phyloP scores from a whole-genome alignment of 2,329 filamentous ascomycete species.

The Stachybotrys echinatus region DNA sequence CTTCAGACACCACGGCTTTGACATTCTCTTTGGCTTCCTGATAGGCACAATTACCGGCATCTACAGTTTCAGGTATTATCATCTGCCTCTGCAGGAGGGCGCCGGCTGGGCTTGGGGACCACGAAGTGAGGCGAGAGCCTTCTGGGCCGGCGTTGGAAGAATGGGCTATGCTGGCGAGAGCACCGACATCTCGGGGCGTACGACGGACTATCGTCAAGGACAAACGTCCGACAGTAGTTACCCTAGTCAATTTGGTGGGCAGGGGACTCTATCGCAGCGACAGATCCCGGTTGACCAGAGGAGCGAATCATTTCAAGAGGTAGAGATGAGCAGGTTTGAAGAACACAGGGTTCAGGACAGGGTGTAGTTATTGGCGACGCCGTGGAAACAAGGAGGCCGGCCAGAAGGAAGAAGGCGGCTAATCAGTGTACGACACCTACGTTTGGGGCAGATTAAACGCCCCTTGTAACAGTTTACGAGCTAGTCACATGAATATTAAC shows the following conservation, averaged over 20 bases:
- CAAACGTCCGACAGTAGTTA: conserved; percentile 21
- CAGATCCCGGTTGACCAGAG: neutral
- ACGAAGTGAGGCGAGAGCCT: conserved; percentile 65
- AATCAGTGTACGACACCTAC: too few relatives aligned
- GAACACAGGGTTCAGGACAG: neutral
- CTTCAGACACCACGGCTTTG: conserved; percentile 87
- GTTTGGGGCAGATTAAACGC: too few relatives aligned
- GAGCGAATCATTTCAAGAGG: conserved; percentile 19
- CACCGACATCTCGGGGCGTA: conserved; percentile 13
- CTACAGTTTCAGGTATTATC: conserved; percentile 80
- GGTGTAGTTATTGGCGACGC: neutral
- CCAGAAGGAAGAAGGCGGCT: too few relatives aligned
- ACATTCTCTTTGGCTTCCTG: conserved; percentile 78
- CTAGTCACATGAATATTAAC: too few relatives aligned
- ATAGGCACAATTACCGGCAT: conserved; percentile 69
- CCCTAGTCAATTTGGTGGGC: conserved; percentile 2
- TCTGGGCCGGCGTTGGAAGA: conserved; percentile 68
- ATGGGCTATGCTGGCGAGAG: conserved; percentile 48
- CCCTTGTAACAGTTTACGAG: too few relatives aligned
- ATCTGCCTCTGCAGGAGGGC: conserved; percentile 67
- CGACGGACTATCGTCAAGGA: neutral
- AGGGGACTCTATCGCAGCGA: conserved; percentile 9
- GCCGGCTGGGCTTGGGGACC: conserved; percentile 89
- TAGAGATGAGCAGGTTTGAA: conserved; percentile 21
- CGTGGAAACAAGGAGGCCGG: too few relatives aligned